These are phyloP conservation scores for Apiotrichum veenhuisii DNA, from an alignment of 1,284 basidiomycete genomes.

Conservation along the genomic window DNA sequence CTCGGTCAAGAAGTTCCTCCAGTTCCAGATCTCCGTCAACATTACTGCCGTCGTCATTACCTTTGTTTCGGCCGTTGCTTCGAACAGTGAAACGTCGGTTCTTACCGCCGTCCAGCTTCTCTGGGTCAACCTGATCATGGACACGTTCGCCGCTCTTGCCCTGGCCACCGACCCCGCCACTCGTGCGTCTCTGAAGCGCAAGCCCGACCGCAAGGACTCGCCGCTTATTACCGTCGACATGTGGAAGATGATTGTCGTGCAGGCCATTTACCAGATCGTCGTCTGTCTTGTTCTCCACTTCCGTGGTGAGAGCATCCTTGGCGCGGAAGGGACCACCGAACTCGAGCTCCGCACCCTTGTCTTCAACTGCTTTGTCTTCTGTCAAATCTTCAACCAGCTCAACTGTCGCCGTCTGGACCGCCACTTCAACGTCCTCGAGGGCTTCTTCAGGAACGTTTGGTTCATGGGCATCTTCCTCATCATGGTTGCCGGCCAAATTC, in stretches of 20 bases:
- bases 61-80: conserved; percentile 83
- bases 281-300: conserved; percentile 90
- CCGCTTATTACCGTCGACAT: conserved; percentile 87
- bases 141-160: conserved; percentile 94
- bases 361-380: conserved; percentile 96
- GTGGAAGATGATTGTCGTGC: conserved; percentile 91
- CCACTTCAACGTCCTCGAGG: conserved; percentile 83
- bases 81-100: conserved; percentile 70
- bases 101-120: conserved; percentile 91
- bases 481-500: conserved; percentile 74
- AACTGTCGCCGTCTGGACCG: conserved; percentile 85
- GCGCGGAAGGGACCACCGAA: conserved; percentile 53
- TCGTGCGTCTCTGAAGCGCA: conserved; percentile 73
- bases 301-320: conserved; percentile 68
- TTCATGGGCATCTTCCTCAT: conserved; percentile 83
- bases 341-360: conserved; percentile 74
- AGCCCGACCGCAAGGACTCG: conserved; percentile 81
- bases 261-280: conserved; percentile 81
- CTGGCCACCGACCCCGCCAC: conserved; percentile 93
- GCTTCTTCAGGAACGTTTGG: conserved; percentile 73
- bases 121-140: conserved; percentile 76
- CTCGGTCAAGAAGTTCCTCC: conserved; percentile 92
- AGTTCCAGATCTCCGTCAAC: conserved; percentile 97
- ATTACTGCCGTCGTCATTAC: conserved; percentile 93
- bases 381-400: conserved; percentile 89